Conservation (phyloP, 2,329 filamentous ascomycete genomes). For the Rhexocercosporidium sp. region DNA sequence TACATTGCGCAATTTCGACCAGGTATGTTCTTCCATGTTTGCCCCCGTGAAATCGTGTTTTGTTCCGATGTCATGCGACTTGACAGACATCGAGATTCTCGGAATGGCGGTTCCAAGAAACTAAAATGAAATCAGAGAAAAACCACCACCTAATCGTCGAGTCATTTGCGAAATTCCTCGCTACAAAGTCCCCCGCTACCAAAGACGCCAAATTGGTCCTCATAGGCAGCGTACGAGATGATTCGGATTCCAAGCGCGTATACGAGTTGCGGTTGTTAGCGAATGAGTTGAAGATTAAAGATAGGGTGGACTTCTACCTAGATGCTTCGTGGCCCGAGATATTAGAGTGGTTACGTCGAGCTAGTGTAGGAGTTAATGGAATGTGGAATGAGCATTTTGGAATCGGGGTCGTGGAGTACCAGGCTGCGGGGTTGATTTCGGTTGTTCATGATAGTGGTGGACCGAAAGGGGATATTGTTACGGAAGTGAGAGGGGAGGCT, state of each 20-base stretch:
- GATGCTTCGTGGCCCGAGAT: constrained; percentile 91
- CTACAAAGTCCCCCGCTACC: constrained; percentile 56
- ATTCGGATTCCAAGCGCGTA: constrained; percentile 78
- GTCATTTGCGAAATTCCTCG: constrained; percentile 80
- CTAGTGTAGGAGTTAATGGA: constrained; percentile 88
- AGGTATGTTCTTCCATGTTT: background rate
- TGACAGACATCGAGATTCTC: background rate
- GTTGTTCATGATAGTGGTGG: constrained; percentile 95
- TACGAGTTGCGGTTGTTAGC: constrained; percentile 87
- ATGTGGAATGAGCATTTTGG: constrained; percentile 99
- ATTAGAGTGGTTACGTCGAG: constrained; percentile 75
- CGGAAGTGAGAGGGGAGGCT: constrained; percentile 75
- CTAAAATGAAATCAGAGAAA: constrained; percentile 66
- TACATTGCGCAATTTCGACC: constrained; percentile 98
- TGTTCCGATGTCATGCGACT: background rate
- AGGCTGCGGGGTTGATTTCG: constrained; percentile 89
- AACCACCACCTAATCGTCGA: constrained; percentile 88
- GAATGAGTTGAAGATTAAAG: constrained; percentile 84
- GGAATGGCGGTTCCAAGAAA: background rate
- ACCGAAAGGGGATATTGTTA: constrained; percentile 91
- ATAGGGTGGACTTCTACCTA: constrained; percentile 84
- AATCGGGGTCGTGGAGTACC: constrained; percentile 97
- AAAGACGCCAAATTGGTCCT: constrained; percentile 73
- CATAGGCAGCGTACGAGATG: constrained; percentile 90
- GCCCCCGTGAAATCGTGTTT: background rate